These are phyloP conservation scores for Anthoceros angustus DNA, from an alignment of 225 moss, liverwort and hornwort genomes.

Conservation along the genomic window DNA sequence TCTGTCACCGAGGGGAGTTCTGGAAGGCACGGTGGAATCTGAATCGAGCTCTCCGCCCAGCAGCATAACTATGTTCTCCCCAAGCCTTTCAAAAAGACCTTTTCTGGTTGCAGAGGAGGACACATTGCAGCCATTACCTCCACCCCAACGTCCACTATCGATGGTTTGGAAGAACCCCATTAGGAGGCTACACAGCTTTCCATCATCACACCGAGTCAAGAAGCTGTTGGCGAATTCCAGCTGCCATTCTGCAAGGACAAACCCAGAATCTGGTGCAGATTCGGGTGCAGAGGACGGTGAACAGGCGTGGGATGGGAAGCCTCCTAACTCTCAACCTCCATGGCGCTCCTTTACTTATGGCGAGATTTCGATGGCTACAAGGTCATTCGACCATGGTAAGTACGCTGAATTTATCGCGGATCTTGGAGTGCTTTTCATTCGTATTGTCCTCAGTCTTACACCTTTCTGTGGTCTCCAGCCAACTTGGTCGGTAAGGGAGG, in stretches of 20 bases:
- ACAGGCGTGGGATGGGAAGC: conserved; percentile 32
- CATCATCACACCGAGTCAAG: conserved; percentile 45
- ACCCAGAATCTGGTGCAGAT: conserved; percentile 25
- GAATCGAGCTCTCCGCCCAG: conserved; percentile 29
- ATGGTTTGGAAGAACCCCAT: conserved; percentile 78
- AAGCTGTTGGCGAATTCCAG: conserved; percentile 61
- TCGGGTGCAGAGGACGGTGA: conserved; percentile 28
- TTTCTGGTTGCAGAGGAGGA: conserved; percentile 27
- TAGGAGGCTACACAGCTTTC: conserved; percentile 80
- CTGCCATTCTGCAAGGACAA: conserved; percentile 28
- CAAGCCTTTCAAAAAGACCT: conserved; percentile 43
- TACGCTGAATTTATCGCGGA: background rate
- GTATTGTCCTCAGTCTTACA: background rate
- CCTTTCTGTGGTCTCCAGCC: conserved; percentile 21
- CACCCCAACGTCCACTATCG: conserved; percentile 42
- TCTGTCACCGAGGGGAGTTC: conserved; percentile 61
- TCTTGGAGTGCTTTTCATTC: background rate
- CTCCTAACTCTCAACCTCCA: conserved; percentile 39
- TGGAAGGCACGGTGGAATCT: conserved; percentile 55
- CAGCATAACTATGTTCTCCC: conserved; percentile 63
- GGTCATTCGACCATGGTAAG: conserved; percentile 46
- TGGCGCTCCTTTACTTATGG: conserved; percentile 76
- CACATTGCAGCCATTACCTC: conserved; percentile 14
- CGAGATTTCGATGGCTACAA: conserved; percentile 61
- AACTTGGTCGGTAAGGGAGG: conserved; percentile 91